A percentile compares a stretch with the other conserved stretches of the same genome.
Conservation (phyloP, 2,329 filamentous ascomycete species). For the Aureobasidium sp. region DNA sequence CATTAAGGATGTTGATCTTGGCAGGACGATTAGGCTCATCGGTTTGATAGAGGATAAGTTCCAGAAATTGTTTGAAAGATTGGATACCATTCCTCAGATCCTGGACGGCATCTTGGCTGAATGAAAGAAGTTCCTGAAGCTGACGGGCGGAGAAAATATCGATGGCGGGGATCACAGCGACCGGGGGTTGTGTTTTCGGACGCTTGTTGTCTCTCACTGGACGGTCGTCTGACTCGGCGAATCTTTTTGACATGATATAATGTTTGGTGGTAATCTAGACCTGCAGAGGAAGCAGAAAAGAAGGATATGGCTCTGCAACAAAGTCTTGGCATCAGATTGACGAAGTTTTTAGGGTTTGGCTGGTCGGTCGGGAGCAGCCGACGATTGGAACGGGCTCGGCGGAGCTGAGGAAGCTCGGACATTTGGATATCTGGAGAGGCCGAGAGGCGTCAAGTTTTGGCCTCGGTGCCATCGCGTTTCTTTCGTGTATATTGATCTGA, state of each 20-base stretch:
- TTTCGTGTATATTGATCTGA: neutral
- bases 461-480: neutral
- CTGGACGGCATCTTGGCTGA: slow-evolving; percentile 58
- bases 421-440: neutral
- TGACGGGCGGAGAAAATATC: slow-evolving; percentile 56
- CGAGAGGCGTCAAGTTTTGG: slow-evolving; percentile 2
- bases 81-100: slow-evolving; percentile 62
- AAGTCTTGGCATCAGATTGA: slow-evolving; percentile 1
- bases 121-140: slow-evolving; percentile 58
- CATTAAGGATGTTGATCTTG: slow-evolving; percentile 53
- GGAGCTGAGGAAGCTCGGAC: neutral
- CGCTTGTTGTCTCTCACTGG: neutral
- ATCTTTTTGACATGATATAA: slow-evolving; percentile 6
- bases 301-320: neutral
- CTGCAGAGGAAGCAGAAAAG: neutral
- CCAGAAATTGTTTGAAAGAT: slow-evolving; percentile 63
- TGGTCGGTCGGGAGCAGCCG: neutral
- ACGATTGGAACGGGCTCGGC: neutral
- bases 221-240: slow-evolving; percentile 4
- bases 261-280: neutral
- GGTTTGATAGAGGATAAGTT: slow-evolving; percentile 49
- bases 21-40: slow-evolving; percentile 37
- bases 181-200: neutral
- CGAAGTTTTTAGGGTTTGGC: slow-evolving; percentile 5
- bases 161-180: neutral